Conservation (phyloP, 1,139 yeast species). For the Wickerhamiella infanticola region DNA sequence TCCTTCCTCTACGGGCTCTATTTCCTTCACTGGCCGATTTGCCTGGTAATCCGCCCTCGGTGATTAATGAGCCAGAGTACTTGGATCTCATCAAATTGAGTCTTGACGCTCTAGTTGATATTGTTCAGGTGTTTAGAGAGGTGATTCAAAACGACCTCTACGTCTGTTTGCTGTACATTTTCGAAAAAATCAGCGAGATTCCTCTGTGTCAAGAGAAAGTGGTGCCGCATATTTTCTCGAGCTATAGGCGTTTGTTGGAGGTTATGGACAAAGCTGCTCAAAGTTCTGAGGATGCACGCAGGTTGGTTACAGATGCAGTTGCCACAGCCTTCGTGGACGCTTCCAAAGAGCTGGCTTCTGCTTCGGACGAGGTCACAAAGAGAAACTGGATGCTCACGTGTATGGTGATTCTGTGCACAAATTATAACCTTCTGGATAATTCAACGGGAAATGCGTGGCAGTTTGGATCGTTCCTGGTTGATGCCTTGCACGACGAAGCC, state of each 20-base stretch:
- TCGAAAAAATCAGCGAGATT: constrained; percentile 45
- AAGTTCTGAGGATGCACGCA: not conserved
- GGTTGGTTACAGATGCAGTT: constrained; percentile 6
- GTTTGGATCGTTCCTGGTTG: constrained; percentile 28
- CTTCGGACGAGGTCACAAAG: constrained; percentile 13
- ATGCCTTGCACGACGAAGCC: constrained; percentile 23
- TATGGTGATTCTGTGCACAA: constrained; percentile 45
- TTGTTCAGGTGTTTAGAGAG: constrained; percentile 49
- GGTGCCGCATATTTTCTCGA: constrained; percentile 19
- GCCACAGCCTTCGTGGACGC: constrained; percentile 11
- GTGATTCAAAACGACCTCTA: constrained; percentile 54
- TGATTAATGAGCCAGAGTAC: constrained; percentile 4
- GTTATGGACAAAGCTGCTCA: constrained; percentile 16
- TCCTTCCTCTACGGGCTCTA: constrained; percentile 35
- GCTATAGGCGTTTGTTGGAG: constrained; percentile 20
- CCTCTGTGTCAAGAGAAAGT: constrained; percentile 18
- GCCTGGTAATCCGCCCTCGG: not conserved
- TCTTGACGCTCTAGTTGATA: constrained; percentile 41
- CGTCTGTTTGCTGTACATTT: constrained; percentile 50
- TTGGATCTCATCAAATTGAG: constrained; percentile 28
- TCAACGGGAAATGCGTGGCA: constrained; percentile 16
- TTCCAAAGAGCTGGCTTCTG: not conserved
- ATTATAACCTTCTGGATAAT: constrained; percentile 23
- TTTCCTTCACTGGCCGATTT: constrained; percentile 11
- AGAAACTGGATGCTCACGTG: constrained; percentile 39